phyloP scores from a whole-genome alignment of 2,329 filamentous ascomycete species.

The Pseudocercospora vitis region DNA sequence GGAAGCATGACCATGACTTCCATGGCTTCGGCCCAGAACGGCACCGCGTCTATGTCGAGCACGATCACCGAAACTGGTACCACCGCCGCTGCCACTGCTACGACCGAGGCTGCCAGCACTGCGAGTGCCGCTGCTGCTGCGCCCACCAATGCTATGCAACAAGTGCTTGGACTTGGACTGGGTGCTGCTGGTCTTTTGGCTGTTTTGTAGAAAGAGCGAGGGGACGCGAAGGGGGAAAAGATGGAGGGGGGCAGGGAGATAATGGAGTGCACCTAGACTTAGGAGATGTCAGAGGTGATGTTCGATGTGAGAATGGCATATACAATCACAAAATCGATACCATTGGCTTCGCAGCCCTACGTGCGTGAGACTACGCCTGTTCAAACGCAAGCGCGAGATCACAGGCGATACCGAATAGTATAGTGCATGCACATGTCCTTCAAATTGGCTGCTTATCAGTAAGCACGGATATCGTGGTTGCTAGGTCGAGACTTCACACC shows the following conservation, averaged over 20 bases:
- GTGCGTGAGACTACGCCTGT: too few species aligned
- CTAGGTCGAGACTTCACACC: too few species aligned
- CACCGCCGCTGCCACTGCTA: constrained; percentile 2
- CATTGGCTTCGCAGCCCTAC: background rate
- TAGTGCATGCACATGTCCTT: too few species aligned
- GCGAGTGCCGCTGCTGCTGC: constrained; percentile 12
- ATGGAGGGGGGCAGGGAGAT: background rate
- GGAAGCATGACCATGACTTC: constrained; percentile 1
- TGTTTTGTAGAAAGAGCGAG: constrained; percentile 2
- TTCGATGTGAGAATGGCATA: background rate
- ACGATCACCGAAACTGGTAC: background rate
- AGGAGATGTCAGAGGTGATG: background rate
- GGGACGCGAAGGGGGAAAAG: background rate
- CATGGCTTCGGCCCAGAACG: background rate
- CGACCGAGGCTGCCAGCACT: too few species aligned
- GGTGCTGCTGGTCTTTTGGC: constrained; percentile 20
- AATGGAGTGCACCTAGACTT: background rate
- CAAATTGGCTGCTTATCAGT: too few species aligned
- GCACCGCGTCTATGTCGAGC: background rate
- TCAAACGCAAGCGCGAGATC: too few species aligned
- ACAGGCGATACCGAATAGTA: too few species aligned
- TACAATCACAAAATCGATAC: background rate
- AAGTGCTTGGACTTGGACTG: constrained; percentile 17
- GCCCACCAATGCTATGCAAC: constrained; percentile 15
- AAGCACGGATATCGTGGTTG: too few species aligned